Conservation (phyloP, 306 rosid species). For the Cicer cuneatum region DNA sequence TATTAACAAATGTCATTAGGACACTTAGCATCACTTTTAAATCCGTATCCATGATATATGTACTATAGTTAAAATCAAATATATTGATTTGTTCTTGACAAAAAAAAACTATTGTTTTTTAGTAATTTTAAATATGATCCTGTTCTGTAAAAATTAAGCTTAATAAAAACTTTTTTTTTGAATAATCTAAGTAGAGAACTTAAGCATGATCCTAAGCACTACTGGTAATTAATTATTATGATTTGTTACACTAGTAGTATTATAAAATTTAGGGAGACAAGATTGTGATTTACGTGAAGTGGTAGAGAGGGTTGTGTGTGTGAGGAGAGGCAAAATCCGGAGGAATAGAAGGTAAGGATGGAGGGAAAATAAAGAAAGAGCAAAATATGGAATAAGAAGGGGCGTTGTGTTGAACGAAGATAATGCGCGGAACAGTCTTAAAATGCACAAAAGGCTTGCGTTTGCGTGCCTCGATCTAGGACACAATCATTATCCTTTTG, state of each 20-base stretch:
- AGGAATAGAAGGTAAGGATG: background rate
- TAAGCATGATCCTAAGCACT: background rate
- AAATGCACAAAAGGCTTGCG: slow-evolving; percentile 63
- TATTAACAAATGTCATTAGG: too few relatives aligned
- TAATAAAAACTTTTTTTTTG: too few relatives aligned
- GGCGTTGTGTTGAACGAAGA: slow-evolving; percentile 46
- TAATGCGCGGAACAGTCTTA: slow-evolving; percentile 58
- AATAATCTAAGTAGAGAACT: too few relatives aligned
- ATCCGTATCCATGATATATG: too few relatives aligned
- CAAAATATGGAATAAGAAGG: slow-evolving; percentile 30
- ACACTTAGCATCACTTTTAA: too few relatives aligned
- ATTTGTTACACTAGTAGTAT: too few relatives aligned
- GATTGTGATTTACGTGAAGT: background rate
- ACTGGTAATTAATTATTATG: too few relatives aligned
- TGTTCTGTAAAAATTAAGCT: too few relatives aligned
- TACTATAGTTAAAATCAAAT: too few relatives aligned
- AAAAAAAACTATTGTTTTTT: too few relatives aligned
- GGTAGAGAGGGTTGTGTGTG: background rate
- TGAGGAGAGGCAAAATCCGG: background rate
- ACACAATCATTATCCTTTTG: slow-evolving; percentile 85
- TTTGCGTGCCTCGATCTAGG: slow-evolving; percentile 60
- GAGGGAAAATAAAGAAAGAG: background rate
- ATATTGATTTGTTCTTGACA: too few relatives aligned
- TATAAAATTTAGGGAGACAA: background rate
- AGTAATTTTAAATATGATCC: too few relatives aligned